These are phyloP conservation scores for Wickerhamiella occidentalis DNA, from an alignment of 805 yeast species.

Conservation along the genomic window DNA sequence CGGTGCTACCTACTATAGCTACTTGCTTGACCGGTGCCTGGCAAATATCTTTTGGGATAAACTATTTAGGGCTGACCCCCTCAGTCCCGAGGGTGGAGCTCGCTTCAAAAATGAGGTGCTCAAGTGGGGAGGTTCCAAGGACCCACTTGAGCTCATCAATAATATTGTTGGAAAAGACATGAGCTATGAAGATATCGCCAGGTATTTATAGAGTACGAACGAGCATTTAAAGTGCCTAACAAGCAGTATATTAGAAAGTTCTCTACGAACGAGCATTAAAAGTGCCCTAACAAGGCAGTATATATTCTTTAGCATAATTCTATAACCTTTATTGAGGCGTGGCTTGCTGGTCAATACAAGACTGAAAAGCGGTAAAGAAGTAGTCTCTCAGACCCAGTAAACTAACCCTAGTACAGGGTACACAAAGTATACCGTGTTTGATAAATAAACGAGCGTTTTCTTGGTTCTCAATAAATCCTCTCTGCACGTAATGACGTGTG, in stretches of 20 bases:
- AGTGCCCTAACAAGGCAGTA: too few species aligned
- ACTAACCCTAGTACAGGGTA: too few species aligned
- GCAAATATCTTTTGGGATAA: constrained; percentile 76
- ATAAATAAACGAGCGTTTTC: too few species aligned
- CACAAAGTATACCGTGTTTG: too few species aligned
- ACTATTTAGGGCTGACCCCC: constrained; percentile 59
- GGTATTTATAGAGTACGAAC: constrained; percentile 1
- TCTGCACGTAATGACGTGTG: not conserved
- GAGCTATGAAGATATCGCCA: constrained; percentile 17
- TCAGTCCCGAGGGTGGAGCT: constrained; percentile 61
- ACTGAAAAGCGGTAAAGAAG: too few species aligned
- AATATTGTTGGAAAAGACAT: constrained; percentile 52
- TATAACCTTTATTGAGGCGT: too few species aligned
- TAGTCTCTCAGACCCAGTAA: too few species aligned
- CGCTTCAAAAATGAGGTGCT: constrained; percentile 57
- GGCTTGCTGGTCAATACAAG: too few species aligned
- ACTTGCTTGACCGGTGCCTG: constrained; percentile 81
- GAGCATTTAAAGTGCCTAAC: too few species aligned
- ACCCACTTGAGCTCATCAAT: constrained; percentile 79
- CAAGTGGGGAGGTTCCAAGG: constrained; percentile 87
- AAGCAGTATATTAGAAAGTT: too few species aligned
- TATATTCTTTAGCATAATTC: too few species aligned
- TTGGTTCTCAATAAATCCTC: not conserved
- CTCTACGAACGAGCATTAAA: too few species aligned
- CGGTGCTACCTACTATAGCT: constrained; percentile 89